These are phyloP conservation scores for Bertia moriformis DNA, from an alignment of 2,329 filamentous ascomycete species.

Conservation along the genomic window DNA sequence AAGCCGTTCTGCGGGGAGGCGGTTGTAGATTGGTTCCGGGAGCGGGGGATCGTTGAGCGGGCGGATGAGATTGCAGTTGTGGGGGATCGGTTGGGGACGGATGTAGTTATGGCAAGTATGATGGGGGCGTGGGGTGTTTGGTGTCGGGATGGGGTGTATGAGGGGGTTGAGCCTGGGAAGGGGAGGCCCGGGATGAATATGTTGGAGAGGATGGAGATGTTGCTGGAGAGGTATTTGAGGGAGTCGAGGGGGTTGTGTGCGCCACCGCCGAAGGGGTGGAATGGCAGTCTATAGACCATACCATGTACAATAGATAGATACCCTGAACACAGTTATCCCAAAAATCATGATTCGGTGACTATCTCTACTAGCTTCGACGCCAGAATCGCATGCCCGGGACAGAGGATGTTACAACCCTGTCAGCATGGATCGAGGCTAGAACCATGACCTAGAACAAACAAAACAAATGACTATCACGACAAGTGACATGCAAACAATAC, in stretches of 20 bases:
- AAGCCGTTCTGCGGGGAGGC: not conserved
- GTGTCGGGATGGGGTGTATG: not conserved
- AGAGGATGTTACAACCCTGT: too few species aligned
- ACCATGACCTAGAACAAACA: too few species aligned
- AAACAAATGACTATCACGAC: too few species aligned
- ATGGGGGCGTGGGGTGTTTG: slow-evolving; percentile 1
- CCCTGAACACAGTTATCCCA: too few species aligned
- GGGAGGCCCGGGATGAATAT: not conserved
- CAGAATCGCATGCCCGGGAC: too few species aligned
- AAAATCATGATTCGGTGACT: too few species aligned
- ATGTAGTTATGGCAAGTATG: not conserved
- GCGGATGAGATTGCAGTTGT: slow-evolving; percentile 1
- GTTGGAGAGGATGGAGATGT: not conserved
- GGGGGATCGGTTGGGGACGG: slow-evolving; percentile 1
- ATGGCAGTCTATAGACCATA: too few species aligned
- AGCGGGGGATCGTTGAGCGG: not conserved
- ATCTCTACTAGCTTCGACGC: too few species aligned
- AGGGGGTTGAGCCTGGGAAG: not conserved
- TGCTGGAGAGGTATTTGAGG: not conserved
- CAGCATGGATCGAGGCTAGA: too few species aligned
- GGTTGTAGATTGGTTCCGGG: not conserved
- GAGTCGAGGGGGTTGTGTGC: not conserved
- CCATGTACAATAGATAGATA: too few species aligned
- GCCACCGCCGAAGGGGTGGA: not conserved
- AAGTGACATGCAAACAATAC: not conserved